Evolutionary conservation across 2,329 filamentous ascomycete genomes (phyloP).

Genomic region (Davidsoniella eucalypti): DNA sequence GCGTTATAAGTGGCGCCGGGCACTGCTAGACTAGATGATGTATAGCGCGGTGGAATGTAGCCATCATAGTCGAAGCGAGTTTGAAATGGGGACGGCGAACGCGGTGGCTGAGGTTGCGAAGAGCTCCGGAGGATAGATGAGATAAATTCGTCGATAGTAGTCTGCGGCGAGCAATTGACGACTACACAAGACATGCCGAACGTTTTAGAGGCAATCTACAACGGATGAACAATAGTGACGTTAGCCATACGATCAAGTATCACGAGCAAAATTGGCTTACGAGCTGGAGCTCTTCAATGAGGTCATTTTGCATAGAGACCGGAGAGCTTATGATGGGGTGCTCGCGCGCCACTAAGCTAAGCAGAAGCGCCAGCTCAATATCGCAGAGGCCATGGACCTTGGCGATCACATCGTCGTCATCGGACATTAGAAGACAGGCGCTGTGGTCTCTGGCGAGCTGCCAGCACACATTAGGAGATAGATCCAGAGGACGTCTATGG

Average conservation of each 20-base stretch:
- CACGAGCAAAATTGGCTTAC: slow-evolving; percentile 23
- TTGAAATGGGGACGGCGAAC: slow-evolving; percentile 17
- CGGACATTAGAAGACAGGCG: slow-evolving; percentile 33
- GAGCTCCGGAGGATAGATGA: slow-evolving; percentile 43
- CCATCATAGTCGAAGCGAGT: slow-evolving; percentile 14
- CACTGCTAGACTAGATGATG: slow-evolving; percentile 20
- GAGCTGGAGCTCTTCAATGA: slow-evolving; percentile 59
- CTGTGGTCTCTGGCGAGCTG: slow-evolving; percentile 9
- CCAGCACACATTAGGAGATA: not conserved
- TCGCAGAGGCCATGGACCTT: slow-evolving; percentile 69
- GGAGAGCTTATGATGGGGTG: slow-evolving; percentile 79
- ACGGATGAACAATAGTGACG: not conserved
- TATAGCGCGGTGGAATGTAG: slow-evolving; percentile 17
- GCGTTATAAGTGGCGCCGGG: slow-evolving; percentile 16
- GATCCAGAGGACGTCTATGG: not conserved
- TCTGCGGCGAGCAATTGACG: slow-evolving; percentile 55
- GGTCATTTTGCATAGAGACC: slow-evolving; percentile 35
- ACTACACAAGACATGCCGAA: slow-evolving; percentile 58
- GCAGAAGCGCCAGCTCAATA: slow-evolving; percentile 69
- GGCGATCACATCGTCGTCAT: slow-evolving; percentile 42
- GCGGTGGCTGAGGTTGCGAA: slow-evolving; percentile 14
- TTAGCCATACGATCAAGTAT: not conserved
- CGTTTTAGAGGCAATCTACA: slow-evolving; percentile 46
- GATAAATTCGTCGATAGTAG: slow-evolving; percentile 68
- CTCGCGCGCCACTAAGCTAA: slow-evolving; percentile 66